A percentile compares a stretch with the other conserved stretches of the same genome.
phyloP scores from a whole-genome alignment of 257 asterid genomes.

The Jacaranda mimosifolia region DNA sequence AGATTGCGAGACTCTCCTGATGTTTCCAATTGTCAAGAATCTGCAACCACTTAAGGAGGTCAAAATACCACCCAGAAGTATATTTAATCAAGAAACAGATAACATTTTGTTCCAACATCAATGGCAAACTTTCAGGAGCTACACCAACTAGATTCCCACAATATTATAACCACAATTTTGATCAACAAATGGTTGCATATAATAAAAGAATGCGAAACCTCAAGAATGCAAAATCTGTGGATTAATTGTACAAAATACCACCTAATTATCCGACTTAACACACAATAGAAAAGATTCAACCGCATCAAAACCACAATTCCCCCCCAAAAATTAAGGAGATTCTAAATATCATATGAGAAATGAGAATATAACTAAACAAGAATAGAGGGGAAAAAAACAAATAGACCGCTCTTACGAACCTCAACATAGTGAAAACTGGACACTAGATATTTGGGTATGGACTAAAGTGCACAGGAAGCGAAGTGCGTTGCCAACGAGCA shows the following conservation, averaged over 20 bases:
- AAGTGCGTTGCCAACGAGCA: constrained; percentile 45
- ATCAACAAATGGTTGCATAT: neutral
- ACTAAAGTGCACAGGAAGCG: constrained; percentile 42
- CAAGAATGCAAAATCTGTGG: constrained; percentile 5
- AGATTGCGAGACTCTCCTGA: constrained; percentile 44
- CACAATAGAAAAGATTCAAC: neutral
- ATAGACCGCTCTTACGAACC: constrained; percentile 41
- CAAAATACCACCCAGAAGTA: constrained; percentile 16
- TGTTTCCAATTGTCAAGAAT: constrained; percentile 50
- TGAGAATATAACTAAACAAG: neutral
- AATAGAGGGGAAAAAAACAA: neutral
- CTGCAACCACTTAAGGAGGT: constrained; percentile 46
- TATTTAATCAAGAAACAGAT: constrained; percentile 12
- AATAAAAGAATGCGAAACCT: neutral
- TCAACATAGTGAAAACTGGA: constrained; percentile 52
- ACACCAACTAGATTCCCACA: neutral
- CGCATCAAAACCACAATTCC: constrained; percentile 1
- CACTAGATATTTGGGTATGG: constrained; percentile 18
- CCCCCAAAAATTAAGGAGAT: neutral
- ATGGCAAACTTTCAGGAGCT: neutral
- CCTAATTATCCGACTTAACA: neutral
- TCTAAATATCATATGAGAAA: neutral
- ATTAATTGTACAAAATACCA: constrained; percentile 14
- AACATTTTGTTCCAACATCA: constrained; percentile 13
- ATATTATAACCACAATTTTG: neutral